Evolutionary conservation across 768 basidiomycete genomes (phyloP).

Genomic region (Suillus bovinus): DNA sequence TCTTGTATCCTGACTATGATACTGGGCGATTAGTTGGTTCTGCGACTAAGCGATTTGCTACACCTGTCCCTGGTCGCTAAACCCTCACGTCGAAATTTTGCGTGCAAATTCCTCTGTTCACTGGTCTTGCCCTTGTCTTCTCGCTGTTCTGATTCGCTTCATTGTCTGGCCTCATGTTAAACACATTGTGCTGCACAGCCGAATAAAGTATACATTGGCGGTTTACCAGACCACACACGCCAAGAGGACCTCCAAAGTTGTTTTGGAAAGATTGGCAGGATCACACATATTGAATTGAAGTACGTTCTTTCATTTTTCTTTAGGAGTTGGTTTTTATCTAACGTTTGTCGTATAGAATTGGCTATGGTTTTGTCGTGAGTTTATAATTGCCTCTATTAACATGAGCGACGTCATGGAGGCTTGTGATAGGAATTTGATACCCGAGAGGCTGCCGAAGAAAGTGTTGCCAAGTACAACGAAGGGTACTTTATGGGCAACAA

Average conservation of each 20-base stretch:
- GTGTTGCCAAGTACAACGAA: slow-evolving; percentile 86
- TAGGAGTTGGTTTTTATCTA: slow-evolving; percentile 16
- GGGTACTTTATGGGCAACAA: slow-evolving; percentile 92
- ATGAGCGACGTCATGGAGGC: slow-evolving; percentile 11
- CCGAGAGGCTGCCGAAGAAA: slow-evolving; percentile 80
- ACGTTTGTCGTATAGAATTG: slow-evolving; percentile 50
- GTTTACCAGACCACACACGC: slow-evolving; percentile 83
- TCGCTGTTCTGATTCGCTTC: slow-evolving; percentile 48
- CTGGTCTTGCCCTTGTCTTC: slow-evolving; percentile 43
- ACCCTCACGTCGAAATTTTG: slow-evolving; percentile 8
- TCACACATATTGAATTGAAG: slow-evolving; percentile 82
- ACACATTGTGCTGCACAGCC: slow-evolving; percentile 71
- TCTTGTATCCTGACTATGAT: slow-evolving; percentile 16
- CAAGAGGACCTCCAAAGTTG: slow-evolving; percentile 84
- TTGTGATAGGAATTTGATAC: slow-evolving; percentile 74
- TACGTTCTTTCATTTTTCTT: slow-evolving; percentile 40
- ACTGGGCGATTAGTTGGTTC: slow-evolving; percentile 9
- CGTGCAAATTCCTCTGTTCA: slow-evolving; percentile 16
- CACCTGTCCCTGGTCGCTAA: slow-evolving; percentile 8
- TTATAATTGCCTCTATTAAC: background rate
- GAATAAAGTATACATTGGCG: slow-evolving; percentile 92
- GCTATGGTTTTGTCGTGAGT: slow-evolving; percentile 89
- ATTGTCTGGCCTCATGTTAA: slow-evolving; percentile 63
- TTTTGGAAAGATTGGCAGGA: slow-evolving; percentile 82
- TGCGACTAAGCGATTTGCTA: slow-evolving; percentile 11